A percentile compares a stretch with the other conserved stretches of the same genome.
Evolutionary conservation across 2,329 filamentous ascomycete species (phyloP).

Genomic region (Diplodia sapinea): DNA sequence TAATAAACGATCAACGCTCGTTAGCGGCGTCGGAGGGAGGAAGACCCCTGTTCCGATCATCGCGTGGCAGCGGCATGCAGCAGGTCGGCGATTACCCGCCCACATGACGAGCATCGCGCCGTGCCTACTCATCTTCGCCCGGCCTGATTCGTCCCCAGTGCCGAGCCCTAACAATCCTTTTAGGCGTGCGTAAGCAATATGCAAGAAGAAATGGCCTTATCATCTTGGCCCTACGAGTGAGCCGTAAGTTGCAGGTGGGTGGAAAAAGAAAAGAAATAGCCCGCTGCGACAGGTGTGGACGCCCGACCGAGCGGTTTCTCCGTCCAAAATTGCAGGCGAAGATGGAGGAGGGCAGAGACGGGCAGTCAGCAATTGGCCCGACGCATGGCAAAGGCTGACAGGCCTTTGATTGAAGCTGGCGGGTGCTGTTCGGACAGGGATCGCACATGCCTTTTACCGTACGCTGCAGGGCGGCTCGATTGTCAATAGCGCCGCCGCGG

Average conservation of each 20-base stretch:
- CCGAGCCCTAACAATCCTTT: neutral
- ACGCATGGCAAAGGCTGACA: neutral
- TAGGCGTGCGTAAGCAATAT: neutral
- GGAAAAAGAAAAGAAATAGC: conserved; percentile 15
- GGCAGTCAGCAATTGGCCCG: conserved; percentile 11
- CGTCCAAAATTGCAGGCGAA: neutral
- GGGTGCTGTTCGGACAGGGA: neutral
- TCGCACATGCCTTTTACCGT: neutral
- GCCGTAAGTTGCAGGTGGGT: neutral
- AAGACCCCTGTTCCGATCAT: neutral
- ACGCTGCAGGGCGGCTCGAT: conserved; percentile 9
- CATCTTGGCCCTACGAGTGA: neutral
- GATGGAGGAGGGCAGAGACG: conserved; percentile 5
- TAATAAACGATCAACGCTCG: neutral
- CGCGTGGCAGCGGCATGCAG: conserved; percentile 1
- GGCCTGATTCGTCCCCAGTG: neutral
- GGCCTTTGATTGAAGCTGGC: neutral
- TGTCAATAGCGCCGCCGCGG: neutral
- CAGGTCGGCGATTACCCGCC: conserved; percentile 15
- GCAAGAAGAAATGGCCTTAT: neutral
- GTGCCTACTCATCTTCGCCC: neutral
- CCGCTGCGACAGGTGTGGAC: neutral
- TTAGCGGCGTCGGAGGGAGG: neutral
- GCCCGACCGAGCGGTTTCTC: neutral
- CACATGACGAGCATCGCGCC: neutral